Evolutionary conservation across 2,329 filamentous ascomycete species (phyloP).

Genomic region (Cladophialophora psammophila): DNA sequence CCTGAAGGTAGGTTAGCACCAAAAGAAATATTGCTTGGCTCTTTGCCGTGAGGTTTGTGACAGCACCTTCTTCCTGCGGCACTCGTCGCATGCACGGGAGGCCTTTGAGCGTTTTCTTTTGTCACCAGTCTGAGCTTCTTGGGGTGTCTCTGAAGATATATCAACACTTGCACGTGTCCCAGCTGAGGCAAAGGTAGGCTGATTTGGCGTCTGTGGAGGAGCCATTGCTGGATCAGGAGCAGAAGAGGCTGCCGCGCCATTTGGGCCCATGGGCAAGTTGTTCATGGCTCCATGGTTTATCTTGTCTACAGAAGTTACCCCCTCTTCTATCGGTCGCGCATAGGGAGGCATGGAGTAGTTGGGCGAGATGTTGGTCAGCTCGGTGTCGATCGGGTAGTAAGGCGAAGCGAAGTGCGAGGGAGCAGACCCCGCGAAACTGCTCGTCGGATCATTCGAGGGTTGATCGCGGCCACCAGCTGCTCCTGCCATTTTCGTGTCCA

Average conservation of each 20-base stretch:
- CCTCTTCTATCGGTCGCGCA: slow-evolving; percentile 28
- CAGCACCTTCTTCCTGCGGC: slow-evolving; percentile 77
- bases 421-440: slow-evolving; percentile 23
- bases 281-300: slow-evolving; percentile 19
- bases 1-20: slow-evolving; percentile 51
- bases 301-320: slow-evolving; percentile 11
- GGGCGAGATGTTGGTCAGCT: slow-evolving; percentile 31
- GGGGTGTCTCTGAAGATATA: slow-evolving; percentile 26
- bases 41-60: background rate
- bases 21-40: background rate
- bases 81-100: slow-evolving; percentile 87
- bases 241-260: slow-evolving; percentile 22
- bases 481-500: slow-evolving; percentile 29
- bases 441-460: slow-evolving; percentile 28
- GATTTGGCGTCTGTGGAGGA: slow-evolving; percentile 30
- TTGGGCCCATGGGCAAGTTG: slow-evolving; percentile 19
- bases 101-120: slow-evolving; percentile 84
- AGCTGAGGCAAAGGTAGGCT: slow-evolving; percentile 25
- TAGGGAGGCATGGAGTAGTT: slow-evolving; percentile 30
- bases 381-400: slow-evolving; percentile 32
- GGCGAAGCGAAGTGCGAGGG: slow-evolving; percentile 31
- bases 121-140: slow-evolving; percentile 52
- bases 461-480: slow-evolving; percentile 30
- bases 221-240: slow-evolving; percentile 32
- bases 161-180: slow-evolving; percentile 33